Evolutionary conservation across 257 asterid genomes (phyloP).

Genomic region (Solanum dulcamara): DNA sequence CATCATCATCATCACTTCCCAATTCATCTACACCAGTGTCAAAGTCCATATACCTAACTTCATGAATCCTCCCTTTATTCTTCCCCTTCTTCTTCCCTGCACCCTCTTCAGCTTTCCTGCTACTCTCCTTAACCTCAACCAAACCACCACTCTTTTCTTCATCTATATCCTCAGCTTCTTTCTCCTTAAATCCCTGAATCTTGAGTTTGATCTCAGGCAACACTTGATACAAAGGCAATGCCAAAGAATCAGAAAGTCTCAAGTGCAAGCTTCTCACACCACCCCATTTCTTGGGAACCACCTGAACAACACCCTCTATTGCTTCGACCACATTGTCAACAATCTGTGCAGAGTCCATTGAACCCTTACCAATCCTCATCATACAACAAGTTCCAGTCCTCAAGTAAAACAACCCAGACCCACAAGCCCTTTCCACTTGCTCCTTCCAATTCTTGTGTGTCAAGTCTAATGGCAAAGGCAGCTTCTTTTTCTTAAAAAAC

Average conservation of each 20-base stretch:
- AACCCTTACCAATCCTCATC: slow-evolving; percentile 61
- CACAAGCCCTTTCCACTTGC: slow-evolving; percentile 61
- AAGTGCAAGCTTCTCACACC: slow-evolving; percentile 85
- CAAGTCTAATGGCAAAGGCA: slow-evolving; percentile 78
- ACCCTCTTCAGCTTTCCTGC: background rate
- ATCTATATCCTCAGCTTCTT: background rate
- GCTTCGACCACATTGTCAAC: slow-evolving; percentile 55
- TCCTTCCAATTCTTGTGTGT: slow-evolving; percentile 44
- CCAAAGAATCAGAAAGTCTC: slow-evolving; percentile 60
- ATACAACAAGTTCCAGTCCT: slow-evolving; percentile 79
- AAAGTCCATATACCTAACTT: slow-evolving; percentile 72
- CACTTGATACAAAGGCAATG: slow-evolving; percentile 74
- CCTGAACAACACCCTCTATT: slow-evolving; percentile 33
- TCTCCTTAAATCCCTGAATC: slow-evolving; percentile 42
- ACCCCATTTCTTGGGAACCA: slow-evolving; percentile 68
- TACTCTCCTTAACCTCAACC: slow-evolving; percentile 18
- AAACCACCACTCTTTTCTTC: slow-evolving; percentile 14
- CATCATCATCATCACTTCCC: slow-evolving; percentile 21
- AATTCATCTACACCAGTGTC: slow-evolving; percentile 29
- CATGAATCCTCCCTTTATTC: slow-evolving; percentile 76
- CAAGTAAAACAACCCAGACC: slow-evolving; percentile 48
- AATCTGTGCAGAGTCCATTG: slow-evolving; percentile 51
- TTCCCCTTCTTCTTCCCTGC: slow-evolving; percentile 17
- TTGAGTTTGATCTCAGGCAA: slow-evolving; percentile 71
- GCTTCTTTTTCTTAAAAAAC: slow-evolving; percentile 74